phyloP scores from a whole-genome alignment of 2,329 filamentous ascomycete genomes.

The Tolypocladium sp. region DNA sequence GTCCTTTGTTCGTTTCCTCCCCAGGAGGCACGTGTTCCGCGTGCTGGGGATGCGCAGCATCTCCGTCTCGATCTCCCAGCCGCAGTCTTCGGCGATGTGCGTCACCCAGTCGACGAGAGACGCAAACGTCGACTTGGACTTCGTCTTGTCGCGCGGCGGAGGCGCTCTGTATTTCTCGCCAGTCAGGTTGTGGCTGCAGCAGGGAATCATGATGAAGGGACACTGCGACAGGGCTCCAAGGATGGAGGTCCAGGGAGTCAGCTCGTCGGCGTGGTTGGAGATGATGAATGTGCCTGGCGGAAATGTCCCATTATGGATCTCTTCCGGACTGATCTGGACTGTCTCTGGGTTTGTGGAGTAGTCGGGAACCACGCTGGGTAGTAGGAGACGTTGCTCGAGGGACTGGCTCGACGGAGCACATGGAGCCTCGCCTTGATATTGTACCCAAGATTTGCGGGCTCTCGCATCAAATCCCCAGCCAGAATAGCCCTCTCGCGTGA shows the following conservation, averaged over 20 bases:
- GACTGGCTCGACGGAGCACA: constrained; percentile 18
- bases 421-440: constrained; percentile 41
- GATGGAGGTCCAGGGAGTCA: constrained; percentile 92
- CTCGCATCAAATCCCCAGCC: constrained; percentile 93
- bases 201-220: constrained; percentile 88
- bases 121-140: constrained; percentile 64
- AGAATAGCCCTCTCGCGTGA: constrained; percentile 68
- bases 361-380: constrained; percentile 32
- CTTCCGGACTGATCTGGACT: constrained; percentile 5
- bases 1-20: constrained; percentile 36
- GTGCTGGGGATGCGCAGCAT: constrained; percentile 88
- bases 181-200: constrained; percentile 81
- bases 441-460: constrained; percentile 73
- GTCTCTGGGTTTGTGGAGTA: constrained; percentile 6
- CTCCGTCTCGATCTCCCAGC: constrained; percentile 71
- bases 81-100: constrained; percentile 59
- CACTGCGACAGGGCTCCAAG: constrained; percentile 67
- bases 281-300: constrained; percentile 76
- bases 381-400: constrained; percentile 37
- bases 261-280: constrained; percentile 93
- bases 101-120: constrained; percentile 74
- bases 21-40: constrained; percentile 73
- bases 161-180: constrained; percentile 66
- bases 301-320: constrained; percentile 56
- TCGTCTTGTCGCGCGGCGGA: constrained; percentile 38